Base-by-base conservation (phyloP, 345 rosid species). In the Iberis pinnata region DNA sequence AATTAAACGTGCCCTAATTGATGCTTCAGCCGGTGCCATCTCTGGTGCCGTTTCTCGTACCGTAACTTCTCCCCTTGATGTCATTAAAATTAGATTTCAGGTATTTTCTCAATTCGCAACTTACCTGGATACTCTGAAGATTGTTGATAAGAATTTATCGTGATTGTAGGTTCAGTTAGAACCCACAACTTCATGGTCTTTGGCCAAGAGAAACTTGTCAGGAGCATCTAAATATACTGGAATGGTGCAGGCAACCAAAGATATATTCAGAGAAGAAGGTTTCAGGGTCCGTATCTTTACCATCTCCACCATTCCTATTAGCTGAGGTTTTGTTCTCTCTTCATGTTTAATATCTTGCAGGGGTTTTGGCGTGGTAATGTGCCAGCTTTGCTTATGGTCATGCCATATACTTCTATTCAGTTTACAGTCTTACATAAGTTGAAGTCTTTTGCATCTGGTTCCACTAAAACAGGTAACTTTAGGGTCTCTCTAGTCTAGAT, bases 341-440 rank as follows among this genome's bases (percentile, higher is more conserved):
- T 51, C 43, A n/a, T n/a, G n/a, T 26, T 26, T 55, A 44, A 59
- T 54, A 49, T 22, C 18, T 46, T 39, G 35, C 73, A 92, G 98
- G 98, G 98, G 5, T 92, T 92, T 70, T 92, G 96, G 98, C 96
- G 96, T 54, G 98, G 98, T 19, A 92, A 88, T 75, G 93, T 83
- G 68, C 98, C 98, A 6, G 98, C 98, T 56, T 76, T 92, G 58
- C 95, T 92, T 24, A 88, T 92, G 96, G 95, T 79, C 61, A 78
- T 92, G 89, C 96, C 98, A n/a, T 92, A 88, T 44, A 74, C 93
- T 47, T 81, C 98, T 51, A 88, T 92, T 72, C 98, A 92, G 65
- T 92, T 92, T 78, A 59, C 84, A 9, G 89, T 92, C 2, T 53
- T 92, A 38, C 89, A 84, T 70, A 81, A 81, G 75, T 50, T 92